Base-by-base conservation (phyloP, 495 filamentous ascomycete genomes). In the Hypoxylon perforatum region DNA sequence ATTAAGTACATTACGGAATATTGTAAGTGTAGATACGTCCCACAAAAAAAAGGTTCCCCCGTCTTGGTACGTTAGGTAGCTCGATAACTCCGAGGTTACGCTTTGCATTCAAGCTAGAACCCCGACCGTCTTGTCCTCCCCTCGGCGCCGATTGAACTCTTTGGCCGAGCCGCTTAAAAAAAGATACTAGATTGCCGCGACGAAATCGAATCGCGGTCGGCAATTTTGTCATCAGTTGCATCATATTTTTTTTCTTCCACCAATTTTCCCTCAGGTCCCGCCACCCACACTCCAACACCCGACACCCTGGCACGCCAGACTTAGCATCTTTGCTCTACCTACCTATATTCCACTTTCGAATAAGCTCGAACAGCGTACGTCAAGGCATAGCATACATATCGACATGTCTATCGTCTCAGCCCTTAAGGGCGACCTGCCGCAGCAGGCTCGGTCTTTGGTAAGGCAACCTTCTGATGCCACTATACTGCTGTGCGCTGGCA, bases 371-470 rank as follows among this genome's bases (percentile, higher is more conserved):
- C 54, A 35, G 19, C 47, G 21, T 0, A 21, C 28, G 15, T 45
- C 35, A 15, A 42, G 36, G 18, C 14, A 17, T 44, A 46, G 47
- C 57, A 54, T 35, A 66, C 57, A 54, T 35, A 66, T 57, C 46
- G 68, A 55, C 41, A 84, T 86, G 83, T 83, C 83, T 58, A 58
- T 78, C 50, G 67, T 77, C 36, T 63, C 86, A 30, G 78, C 81
- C 33, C 71, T 87, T 39, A 83, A 84, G 65, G 87, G 86, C 55
- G 85, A 91, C 58, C 84, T 87, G 63, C 87, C 88, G 61, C 88
- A 89, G 67, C 89, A 92, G 77, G 88, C 82, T 53, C 84, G 90
- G 61, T 92, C 90, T 70, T 74, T 92, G 79, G 90, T 92, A 82
- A 70, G 87, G 79, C 49, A 45, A 38, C 57, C 4, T 35, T 55